These are phyloP conservation scores for Anisodus tanguticus DNA, from an alignment of 257 asterid species.

Conservation along the genomic window DNA sequence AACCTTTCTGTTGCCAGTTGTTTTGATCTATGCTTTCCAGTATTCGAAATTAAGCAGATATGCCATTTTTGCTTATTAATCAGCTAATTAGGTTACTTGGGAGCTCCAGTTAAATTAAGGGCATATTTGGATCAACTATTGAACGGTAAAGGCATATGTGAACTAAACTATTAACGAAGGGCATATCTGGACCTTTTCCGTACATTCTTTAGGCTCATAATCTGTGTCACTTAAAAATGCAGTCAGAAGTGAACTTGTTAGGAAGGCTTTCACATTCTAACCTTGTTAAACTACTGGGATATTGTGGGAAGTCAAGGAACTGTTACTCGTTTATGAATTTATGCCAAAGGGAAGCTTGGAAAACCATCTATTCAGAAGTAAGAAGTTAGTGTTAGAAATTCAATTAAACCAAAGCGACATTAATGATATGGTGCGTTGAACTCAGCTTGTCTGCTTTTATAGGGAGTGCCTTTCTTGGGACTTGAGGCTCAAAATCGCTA, in stretches of 20 bases:
- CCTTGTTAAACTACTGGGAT: slow-evolving; percentile 53
- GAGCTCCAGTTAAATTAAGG: no score
- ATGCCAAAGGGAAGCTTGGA: slow-evolving; percentile 58
- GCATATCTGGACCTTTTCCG: no score
- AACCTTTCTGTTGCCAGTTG: not conserved
- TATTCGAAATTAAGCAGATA: no score
- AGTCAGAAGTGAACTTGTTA: slow-evolving; percentile 55
- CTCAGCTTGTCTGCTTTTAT: slow-evolving; percentile 3
- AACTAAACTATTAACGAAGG: no score
- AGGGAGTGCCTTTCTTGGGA: slow-evolving; percentile 55
- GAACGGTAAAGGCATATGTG: no score
- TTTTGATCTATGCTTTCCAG: not conserved
- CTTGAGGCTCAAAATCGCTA: slow-evolving; percentile 46
- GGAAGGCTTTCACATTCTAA: slow-evolving; percentile 60
- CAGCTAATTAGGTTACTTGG: no score
- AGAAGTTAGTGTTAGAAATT: slow-evolving; percentile 28
- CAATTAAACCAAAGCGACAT: not conserved
- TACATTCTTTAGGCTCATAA: slow-evolving; percentile 10
- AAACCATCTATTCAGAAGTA: slow-evolving; percentile 59
- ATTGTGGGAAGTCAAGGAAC: slow-evolving; percentile 51
- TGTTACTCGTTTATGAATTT: slow-evolving; percentile 52
- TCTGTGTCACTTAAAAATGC: slow-evolving; percentile 35
- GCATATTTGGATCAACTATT: no score
- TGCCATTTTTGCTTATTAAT: no score
- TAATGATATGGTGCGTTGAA: slow-evolving; percentile 20